Percentiles rank a stretch among this genome's conserved stretches.
Evolutionary conservation across 495 filamentous ascomycete genomes (phyloP).

Genomic region (Oidiodendron maius): DNA sequence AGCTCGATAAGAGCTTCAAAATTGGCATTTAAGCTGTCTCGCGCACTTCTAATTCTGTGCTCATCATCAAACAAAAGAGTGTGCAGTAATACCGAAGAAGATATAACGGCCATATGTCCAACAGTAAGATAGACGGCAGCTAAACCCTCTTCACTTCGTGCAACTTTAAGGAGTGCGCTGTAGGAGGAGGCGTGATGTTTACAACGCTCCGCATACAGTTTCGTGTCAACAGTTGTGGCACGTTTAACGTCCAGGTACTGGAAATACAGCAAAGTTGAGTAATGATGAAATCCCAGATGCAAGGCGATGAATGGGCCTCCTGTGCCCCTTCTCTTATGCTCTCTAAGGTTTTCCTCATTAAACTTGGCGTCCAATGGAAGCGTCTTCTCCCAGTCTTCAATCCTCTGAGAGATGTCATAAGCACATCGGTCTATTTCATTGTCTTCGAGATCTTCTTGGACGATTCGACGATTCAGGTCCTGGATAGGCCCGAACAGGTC

Average conservation of each 20-base stretch:
- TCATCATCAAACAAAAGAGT: not conserved
- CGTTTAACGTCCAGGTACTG: not conserved
- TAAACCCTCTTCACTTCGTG: not conserved
- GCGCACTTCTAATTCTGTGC: not conserved
- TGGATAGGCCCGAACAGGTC: conserved; percentile 5
- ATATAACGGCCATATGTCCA: conserved; percentile 3
- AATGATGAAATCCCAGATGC: conserved; percentile 11
- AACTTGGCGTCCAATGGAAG: not conserved
- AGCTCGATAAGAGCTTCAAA: conserved; percentile 4
- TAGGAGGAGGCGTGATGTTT: conserved; percentile 3
- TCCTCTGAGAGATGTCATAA: not conserved
- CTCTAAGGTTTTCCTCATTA: conserved; percentile 1
- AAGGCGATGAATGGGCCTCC: conserved; percentile 5
- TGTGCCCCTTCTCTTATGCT: not conserved
- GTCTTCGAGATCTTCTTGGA: not conserved
- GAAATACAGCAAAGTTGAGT: conserved; percentile 5
- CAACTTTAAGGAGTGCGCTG: not conserved
- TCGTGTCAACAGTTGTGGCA: not conserved
- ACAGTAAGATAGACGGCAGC: not conserved
- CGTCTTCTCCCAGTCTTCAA: conserved; percentile 1
- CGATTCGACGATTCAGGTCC: conserved; percentile 6
- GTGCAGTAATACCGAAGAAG: conserved; percentile 4
- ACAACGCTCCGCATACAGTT: not conserved
- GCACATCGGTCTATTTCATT: not conserved
- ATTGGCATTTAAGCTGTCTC: not conserved